Conservation (phyloP, 2,329 filamentous ascomycete species). For the Tetracladium maxilliforme region DNA sequence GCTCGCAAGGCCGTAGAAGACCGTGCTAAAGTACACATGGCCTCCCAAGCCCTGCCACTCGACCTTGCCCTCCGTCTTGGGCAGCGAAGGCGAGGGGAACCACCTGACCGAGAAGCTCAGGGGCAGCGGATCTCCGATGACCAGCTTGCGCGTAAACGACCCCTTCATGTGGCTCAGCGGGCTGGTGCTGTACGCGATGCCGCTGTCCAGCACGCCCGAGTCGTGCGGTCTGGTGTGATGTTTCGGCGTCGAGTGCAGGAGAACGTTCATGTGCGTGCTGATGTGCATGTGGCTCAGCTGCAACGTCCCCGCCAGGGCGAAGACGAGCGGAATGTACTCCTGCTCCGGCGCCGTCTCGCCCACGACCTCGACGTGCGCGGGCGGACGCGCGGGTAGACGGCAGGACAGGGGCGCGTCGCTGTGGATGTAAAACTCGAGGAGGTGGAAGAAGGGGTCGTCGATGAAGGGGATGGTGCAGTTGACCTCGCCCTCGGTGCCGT, state of each 20-base stretch:
- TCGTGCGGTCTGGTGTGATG: conserved; percentile 47
- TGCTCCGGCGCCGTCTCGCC: conserved; percentile 28
- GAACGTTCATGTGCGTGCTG: conserved; percentile 75
- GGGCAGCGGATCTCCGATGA: conserved; percentile 77
- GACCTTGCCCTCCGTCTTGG: conserved; percentile 48
- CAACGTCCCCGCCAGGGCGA: conserved; percentile 78
- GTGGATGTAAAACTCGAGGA: conserved; percentile 95
- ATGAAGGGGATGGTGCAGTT: conserved; percentile 75
- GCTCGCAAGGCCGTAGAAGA: conserved; percentile 45
- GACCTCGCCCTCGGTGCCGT: conserved; percentile 67
- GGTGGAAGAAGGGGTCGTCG: conserved; percentile 69
- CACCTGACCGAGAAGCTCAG: conserved; percentile 72
- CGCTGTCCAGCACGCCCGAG: conserved; percentile 74
- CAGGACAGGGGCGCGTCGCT: conserved; percentile 88
- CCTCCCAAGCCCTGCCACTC: conserved; percentile 52
- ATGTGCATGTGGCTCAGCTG: conserved; percentile 85
- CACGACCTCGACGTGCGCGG: conserved; percentile 35
- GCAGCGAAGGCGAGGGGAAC: conserved; percentile 64
- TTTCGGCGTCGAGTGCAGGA: conserved; percentile 54
- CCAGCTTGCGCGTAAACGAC: conserved; percentile 27
- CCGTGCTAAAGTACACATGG: conserved; percentile 46
- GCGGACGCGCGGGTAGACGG: conserved; percentile 69
- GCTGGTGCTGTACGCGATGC: conserved; percentile 73
- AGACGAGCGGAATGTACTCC: conserved; percentile 70
- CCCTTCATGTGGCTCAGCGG: conserved; percentile 41